These are phyloP conservation scores for Arthrobotrys pseudoclavata DNA, from an alignment of 2,329 filamentous ascomycete genomes.

Conservation along the genomic window DNA sequence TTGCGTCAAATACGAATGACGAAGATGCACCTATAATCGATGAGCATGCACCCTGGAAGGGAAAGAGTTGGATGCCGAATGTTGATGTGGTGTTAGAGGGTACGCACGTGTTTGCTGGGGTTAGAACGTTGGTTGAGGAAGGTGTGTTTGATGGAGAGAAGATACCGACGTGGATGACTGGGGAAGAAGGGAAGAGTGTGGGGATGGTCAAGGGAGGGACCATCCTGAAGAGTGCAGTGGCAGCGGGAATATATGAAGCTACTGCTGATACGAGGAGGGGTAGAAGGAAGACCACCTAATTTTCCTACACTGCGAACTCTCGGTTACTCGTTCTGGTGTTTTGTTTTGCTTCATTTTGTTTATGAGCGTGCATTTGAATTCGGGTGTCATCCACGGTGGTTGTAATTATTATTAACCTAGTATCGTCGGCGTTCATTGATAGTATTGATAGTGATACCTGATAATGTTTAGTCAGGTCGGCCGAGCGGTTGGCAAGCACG, in stretches of 20 bases:
- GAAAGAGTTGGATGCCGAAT: constrained; percentile 70
- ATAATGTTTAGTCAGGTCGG: constrained; percentile 14
- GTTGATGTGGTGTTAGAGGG: constrained; percentile 80
- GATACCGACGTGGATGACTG: constrained; percentile 93
- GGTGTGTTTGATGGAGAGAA: constrained; percentile 80
- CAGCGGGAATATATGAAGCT: constrained; percentile 38
- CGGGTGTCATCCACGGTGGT: background rate
- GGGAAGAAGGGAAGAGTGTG: constrained; percentile 83
- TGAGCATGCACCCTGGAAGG: constrained; percentile 59
- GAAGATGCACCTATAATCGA: constrained; percentile 63
- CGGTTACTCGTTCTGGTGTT: background rate
- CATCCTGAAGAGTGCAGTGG: constrained; percentile 66
- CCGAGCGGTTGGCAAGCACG: constrained; percentile 37
- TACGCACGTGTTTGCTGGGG: constrained; percentile 82
- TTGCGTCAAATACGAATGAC: constrained; percentile 31
- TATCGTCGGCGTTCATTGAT: constrained; percentile 9
- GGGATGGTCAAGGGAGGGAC: constrained; percentile 78
- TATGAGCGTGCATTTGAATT: constrained; percentile 4
- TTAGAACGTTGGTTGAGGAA: constrained; percentile 81
- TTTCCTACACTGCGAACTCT: background rate
- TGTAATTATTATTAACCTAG: constrained; percentile 8
- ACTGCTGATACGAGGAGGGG: constrained; percentile 23
- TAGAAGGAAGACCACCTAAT: constrained; percentile 26
- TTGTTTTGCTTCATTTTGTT: constrained; percentile 1
- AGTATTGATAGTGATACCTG: background rate